Evolutionary conservation across 108 stramenopile species (phyloP), one percentile per base, ranked within the genome.

Genomic region (Schizochytrium sp.): DNA sequence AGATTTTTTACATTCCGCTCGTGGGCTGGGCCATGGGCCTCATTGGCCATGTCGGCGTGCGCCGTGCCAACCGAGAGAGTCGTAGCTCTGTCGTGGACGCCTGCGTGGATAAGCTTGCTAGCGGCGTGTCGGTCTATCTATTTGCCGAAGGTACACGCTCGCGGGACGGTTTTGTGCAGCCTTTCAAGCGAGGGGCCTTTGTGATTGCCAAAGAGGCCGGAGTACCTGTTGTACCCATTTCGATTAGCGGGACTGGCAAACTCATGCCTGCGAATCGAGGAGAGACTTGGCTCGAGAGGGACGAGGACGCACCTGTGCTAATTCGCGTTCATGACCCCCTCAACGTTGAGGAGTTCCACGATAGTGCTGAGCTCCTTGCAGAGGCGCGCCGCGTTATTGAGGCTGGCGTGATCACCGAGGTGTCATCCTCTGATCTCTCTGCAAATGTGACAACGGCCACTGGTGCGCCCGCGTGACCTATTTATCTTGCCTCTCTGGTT

Each of bases 121-220:
- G 90, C 69, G 92, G 93, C 57, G 93, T 93, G 43, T 34, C 58
- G 43, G 44, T 88, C 18, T 44, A 45, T 44, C 29, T 88, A 16
- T 94, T 94, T 58, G 91, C 94, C 0, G 94, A 94, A 87, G 94
- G 94, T 2, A 93, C 94, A 53, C 91, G 94, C 5, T 92, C 90
- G 63, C 89, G 91, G 83, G 92, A 88, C 57, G 91, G 93, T 41
- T 72, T 92, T 21, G 34, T 94, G 90, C 90, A 92, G 58, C 89
- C 91, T 41, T 94, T 94, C 72, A 94, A 94, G 91, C 91, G 91
- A 72, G 94, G 94, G 12, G 94, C 94, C 57, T 94, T 94, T 92
- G 58, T 88, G 5, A 29, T 88, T 59, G 87, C 87, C 58, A 59
- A 58, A 43, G 44, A 45, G 19, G 57, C 57, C 16, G 21, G 41